Evolutionary conservation across 225 moss, liverwort and hornwort genomes (phyloP).

Genomic region (Neckera pumila): DNA sequence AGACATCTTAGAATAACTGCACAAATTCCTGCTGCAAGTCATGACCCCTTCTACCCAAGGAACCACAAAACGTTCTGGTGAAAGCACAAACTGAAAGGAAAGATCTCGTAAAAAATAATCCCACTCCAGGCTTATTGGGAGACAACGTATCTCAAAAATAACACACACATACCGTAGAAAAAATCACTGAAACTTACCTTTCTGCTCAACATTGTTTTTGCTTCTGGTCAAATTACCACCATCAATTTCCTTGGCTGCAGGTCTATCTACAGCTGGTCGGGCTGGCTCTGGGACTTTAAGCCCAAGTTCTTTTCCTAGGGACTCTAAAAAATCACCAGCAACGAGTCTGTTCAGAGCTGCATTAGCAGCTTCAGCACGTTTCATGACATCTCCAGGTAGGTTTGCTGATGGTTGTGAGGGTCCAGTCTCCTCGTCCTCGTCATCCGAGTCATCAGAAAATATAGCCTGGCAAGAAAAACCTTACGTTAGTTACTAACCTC

Average conservation of each 20-base stretch:
- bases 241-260: slow-evolving; percentile 16
- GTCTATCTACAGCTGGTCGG: slow-evolving; percentile 10
- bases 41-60: too few species aligned
- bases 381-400: slow-evolving; percentile 21
- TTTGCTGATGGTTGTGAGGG: slow-evolving; percentile 4
- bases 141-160: neutral
- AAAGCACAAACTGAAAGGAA: neutral
- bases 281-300: slow-evolving; percentile 51
- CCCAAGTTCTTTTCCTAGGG: slow-evolving; percentile 84
- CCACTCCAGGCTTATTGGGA: neutral
- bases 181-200: slow-evolving; percentile 4
- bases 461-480: slow-evolving; percentile 49
- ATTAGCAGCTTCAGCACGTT: slow-evolving; percentile 56
- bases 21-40: too few species aligned
- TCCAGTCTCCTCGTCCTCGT: slow-evolving; percentile 20
- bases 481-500: neutral
- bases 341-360: slow-evolving; percentile 61
- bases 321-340: slow-evolving; percentile 90
- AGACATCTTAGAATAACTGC: too few species aligned
- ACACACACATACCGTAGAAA: neutral
- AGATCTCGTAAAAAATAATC: neutral
- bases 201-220: slow-evolving; percentile 1
- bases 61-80: too few species aligned
- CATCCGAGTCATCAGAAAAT: slow-evolving; percentile 77
- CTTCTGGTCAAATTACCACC: slow-evolving; percentile 6